A percentile compares a stretch with the other conserved stretches of the same genome.
These are phyloP conservation scores for Trametes versicolor DNA, from an alignment of 1,284 basidiomycete genomes.

Conservation along the genomic window DNA sequence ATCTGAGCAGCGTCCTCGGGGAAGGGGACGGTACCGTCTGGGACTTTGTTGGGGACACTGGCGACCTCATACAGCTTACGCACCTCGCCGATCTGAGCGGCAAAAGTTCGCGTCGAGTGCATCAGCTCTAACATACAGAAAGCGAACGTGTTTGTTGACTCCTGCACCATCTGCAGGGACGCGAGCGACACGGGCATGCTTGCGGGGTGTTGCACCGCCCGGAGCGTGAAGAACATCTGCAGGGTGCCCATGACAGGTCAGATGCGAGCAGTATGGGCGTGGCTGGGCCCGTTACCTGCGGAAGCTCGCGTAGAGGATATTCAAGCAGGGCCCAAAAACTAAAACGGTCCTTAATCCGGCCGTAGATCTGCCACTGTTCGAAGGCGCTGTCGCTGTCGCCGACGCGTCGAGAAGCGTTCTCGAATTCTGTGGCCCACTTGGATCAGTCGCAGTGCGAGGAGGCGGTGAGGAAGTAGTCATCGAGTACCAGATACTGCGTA, in stretches of 20 bases:
- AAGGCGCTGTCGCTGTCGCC: slow-evolving; percentile 13
- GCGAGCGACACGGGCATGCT: slow-evolving; percentile 78
- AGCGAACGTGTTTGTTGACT: slow-evolving; percentile 66
- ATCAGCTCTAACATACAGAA: slow-evolving; percentile 61
- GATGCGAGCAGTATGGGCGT: neutral
- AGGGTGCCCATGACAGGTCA: neutral
- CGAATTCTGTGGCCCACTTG: slow-evolving; percentile 5
- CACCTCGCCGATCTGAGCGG: slow-evolving; percentile 62
- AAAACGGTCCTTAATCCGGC: neutral
- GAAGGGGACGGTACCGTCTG: slow-evolving; percentile 64
- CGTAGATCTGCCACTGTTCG: slow-evolving; percentile 14
- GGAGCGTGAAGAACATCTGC: slow-evolving; percentile 76
- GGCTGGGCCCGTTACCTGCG: slow-evolving; percentile 56
- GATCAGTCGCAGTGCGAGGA: neutral
- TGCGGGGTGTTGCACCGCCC: slow-evolving; percentile 73
- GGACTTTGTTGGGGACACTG: slow-evolving; percentile 66
- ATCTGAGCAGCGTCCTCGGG: slow-evolving; percentile 67
- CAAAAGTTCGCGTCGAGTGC: slow-evolving; percentile 63
- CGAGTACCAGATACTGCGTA: slow-evolving; percentile 59
- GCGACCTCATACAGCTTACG: slow-evolving; percentile 71
- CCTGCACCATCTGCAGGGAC: slow-evolving; percentile 73
- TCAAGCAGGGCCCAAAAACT: slow-evolving; percentile 52
- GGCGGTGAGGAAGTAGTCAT: neutral
- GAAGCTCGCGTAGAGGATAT: slow-evolving; percentile 66
- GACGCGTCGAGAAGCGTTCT: slow-evolving; percentile 8